These are phyloP conservation scores for Oryza longistaminata DNA, from an alignment of 176 grass and related monocot species.

Conservation along the genomic window DNA sequence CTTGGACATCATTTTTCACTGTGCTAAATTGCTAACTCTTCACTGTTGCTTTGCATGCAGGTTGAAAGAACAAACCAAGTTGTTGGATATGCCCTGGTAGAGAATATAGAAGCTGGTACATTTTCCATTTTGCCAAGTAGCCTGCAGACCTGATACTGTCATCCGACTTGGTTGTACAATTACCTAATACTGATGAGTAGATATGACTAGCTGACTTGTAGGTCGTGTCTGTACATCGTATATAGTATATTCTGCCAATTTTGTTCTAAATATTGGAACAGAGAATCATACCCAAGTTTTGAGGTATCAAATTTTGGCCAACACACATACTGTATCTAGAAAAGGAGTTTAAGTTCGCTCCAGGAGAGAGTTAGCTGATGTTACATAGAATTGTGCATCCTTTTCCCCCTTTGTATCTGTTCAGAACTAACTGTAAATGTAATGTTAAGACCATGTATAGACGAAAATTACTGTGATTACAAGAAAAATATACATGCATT, in stretches of 20 bases:
- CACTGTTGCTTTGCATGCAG: constrained; percentile 28
- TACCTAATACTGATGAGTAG: constrained; percentile 3
- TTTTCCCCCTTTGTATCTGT: background rate
- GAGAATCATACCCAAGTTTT: constrained; percentile 31
- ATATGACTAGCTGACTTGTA: background rate
- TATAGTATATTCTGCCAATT: background rate
- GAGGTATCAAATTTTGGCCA: constrained; percentile 27
- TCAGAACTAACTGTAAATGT: background rate
- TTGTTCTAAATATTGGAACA: background rate
- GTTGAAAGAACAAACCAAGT: background rate
- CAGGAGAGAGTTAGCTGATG: constrained; percentile 12
- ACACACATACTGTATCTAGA: constrained; percentile 34
- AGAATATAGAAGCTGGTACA: constrained; percentile 4
- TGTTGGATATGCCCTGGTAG: constrained; percentile 15
- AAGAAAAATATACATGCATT: constrained; percentile 13
- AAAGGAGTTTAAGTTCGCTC: constrained; percentile 9
- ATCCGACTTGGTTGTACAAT: background rate
- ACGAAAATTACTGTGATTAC: background rate
- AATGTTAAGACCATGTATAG: background rate
- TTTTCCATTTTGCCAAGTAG: background rate
- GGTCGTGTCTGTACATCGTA: constrained; percentile 5
- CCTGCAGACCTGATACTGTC: background rate
- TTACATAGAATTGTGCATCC: background rate
- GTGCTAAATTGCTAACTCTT: background rate
- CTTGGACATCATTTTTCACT: background rate